phyloP scores from a whole-genome alignment of 1,284 basidiomycete genomes.

The Phellinidium pouzarii region DNA sequence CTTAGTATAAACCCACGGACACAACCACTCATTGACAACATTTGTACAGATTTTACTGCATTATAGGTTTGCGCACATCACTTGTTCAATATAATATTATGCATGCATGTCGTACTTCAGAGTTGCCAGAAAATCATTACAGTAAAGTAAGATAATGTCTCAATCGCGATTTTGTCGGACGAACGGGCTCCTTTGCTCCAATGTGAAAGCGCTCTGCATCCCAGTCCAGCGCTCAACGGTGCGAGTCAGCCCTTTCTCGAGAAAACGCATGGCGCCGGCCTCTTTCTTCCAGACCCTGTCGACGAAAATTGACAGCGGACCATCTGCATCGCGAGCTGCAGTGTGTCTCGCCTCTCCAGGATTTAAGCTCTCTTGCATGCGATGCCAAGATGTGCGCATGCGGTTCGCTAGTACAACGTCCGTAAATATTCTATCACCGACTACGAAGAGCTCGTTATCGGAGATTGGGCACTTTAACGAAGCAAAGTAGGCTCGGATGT shows the following conservation, averaged over 20 bases:
- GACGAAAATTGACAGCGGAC: conserved; percentile 64
- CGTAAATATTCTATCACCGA: conserved; percentile 90
- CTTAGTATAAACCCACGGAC: conserved; percentile 8
- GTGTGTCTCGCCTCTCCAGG: too few species aligned
- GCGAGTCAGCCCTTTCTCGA: conserved; percentile 46
- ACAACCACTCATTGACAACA: neutral
- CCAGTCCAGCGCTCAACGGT: conserved; percentile 37
- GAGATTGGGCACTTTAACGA: conserved; percentile 44
- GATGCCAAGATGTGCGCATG: conserved; percentile 33
- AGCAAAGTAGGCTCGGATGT: conserved; percentile 61
- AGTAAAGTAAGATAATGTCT: neutral
- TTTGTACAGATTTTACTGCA: neutral
- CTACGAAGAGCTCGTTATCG: conserved; percentile 64
- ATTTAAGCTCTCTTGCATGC: conserved; percentile 19
- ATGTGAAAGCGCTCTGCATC: neutral
- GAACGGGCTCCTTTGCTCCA: neutral
- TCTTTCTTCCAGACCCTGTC: conserved; percentile 62
- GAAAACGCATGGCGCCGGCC: conserved; percentile 48
- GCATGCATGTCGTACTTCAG: neutral
- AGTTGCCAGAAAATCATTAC: neutral
- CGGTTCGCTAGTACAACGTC: conserved; percentile 85
- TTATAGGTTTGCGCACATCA: neutral
- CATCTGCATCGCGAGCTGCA: conserved; percentile 23
- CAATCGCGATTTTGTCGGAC: neutral
- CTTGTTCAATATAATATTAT: neutral